These are phyloP conservation scores for Annulohypoxylon maeteangense DNA, from an alignment of 495 filamentous ascomycete genomes.

Conservation along the genomic window DNA sequence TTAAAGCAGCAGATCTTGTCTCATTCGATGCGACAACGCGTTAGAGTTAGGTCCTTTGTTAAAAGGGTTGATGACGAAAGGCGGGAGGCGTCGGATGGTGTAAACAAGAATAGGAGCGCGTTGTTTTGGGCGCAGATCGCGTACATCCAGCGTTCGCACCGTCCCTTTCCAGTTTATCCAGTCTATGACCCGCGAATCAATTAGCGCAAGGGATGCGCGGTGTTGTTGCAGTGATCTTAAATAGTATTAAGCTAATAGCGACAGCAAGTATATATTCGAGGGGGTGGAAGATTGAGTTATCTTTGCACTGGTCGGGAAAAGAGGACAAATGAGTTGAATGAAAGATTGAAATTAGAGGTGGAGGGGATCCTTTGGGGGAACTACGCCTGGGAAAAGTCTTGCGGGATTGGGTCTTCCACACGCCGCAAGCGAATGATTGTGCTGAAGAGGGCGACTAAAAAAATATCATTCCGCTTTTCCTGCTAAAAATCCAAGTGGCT, in stretches of 20 bases:
- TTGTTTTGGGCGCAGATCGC: slow-evolving; percentile 50
- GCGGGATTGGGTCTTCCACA: slow-evolving; percentile 33
- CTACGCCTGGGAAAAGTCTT: slow-evolving; percentile 34
- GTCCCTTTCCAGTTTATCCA: neutral
- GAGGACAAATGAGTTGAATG: slow-evolving; percentile 41
- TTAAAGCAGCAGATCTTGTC: slow-evolving; percentile 42
- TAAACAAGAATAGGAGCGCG: slow-evolving; percentile 55
- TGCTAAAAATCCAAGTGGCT: slow-evolving; percentile 44
- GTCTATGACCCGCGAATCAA: slow-evolving; percentile 26
- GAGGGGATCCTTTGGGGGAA: slow-evolving; percentile 34
- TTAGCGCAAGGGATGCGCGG: slow-evolving; percentile 34
- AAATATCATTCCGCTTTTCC: slow-evolving; percentile 37
- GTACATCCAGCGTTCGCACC: slow-evolving; percentile 35
- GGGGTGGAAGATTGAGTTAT: slow-evolving; percentile 21
- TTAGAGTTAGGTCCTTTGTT: slow-evolving; percentile 18
- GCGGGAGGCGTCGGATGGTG: slow-evolving; percentile 39
- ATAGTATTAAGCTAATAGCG: slow-evolving; percentile 13
- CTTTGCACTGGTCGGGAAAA: slow-evolving; percentile 31
- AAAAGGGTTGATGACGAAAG: slow-evolving; percentile 32
- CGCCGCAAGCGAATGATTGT: slow-evolving; percentile 40
- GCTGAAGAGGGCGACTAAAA: slow-evolving; percentile 37
- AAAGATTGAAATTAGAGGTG: slow-evolving; percentile 42
- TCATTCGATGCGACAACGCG: slow-evolving; percentile 41
- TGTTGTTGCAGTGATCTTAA: slow-evolving; percentile 14
- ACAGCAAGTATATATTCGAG: slow-evolving; percentile 33